These are phyloP conservation scores for Bipolaris gigantea DNA, from an alignment of 2,329 filamentous ascomycete genomes.

Conservation along the genomic window DNA sequence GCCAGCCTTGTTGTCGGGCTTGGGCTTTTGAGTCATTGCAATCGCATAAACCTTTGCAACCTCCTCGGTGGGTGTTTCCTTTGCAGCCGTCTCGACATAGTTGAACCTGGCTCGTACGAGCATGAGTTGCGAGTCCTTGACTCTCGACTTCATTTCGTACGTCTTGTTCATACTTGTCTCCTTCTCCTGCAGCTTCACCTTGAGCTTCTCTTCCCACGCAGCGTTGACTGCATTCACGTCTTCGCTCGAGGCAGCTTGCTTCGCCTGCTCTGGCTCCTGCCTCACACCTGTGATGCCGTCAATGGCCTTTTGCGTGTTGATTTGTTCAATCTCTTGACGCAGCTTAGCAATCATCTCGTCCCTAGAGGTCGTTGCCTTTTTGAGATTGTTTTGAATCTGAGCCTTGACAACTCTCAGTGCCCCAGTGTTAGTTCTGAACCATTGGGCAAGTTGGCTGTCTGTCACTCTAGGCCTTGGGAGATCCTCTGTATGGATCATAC, in stretches of 20 bases:
- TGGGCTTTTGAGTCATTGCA: conserved; percentile 67
- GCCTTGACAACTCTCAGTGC: conserved; percentile 9
- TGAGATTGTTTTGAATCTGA: conserved; percentile 14
- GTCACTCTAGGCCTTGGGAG: conserved; percentile 14
- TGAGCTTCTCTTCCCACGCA: conserved; percentile 46
- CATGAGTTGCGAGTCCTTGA: conserved; percentile 65
- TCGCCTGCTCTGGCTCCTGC: conserved; percentile 16
- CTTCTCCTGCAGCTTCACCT: conserved; percentile 39
- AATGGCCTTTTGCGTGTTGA: conserved; percentile 16
- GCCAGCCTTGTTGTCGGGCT: conserved; percentile 41
- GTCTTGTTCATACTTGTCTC: conserved; percentile 59
- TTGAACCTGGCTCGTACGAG: conserved; percentile 70
- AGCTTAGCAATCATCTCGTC: conserved; percentile 7
- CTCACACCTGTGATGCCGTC: conserved; percentile 12
- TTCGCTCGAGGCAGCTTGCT: conserved; percentile 20
- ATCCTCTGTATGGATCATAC: conserved; percentile 30
- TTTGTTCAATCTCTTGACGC: conserved; percentile 15
- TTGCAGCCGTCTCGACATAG: conserved; percentile 77
- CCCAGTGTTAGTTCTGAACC: conserved; percentile 12
- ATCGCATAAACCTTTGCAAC: conserved; percentile 87
- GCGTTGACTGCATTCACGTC: conserved; percentile 24
- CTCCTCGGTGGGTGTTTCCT: conserved; percentile 80
- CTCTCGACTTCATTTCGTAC: conserved; percentile 70
- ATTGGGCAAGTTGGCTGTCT: conserved; percentile 13
- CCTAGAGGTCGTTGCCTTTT: conserved; percentile 2